Conservation (phyloP, 768 basidiomycete species). For the Heimioporus sp. region DNA sequence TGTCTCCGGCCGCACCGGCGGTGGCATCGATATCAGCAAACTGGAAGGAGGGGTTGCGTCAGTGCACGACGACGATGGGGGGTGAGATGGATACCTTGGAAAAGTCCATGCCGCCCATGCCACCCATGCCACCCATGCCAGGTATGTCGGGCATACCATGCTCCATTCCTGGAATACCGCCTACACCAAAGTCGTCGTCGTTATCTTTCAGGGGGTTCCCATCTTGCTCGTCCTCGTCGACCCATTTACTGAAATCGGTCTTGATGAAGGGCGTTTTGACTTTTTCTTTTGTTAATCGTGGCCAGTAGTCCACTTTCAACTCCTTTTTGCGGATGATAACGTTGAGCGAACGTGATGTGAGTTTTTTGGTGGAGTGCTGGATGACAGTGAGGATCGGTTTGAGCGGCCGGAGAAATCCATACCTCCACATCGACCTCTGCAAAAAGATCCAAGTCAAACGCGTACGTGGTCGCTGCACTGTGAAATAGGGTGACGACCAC, state of each 20-base stretch:
- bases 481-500: conserved; percentile 13
- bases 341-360: conserved; percentile 61
- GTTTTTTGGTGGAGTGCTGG: conserved; percentile 46
- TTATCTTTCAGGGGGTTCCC: conserved; percentile 37
- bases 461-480: conserved; percentile 60
- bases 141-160: no score
- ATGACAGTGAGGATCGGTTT: conserved; percentile 1
- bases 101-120: conserved; percentile 52
- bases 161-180: conserved; percentile 41
- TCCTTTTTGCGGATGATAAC: conserved; percentile 82
- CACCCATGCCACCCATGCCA: no score
- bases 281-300: conserved; percentile 88
- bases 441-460: conserved; percentile 74
- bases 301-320: conserved; percentile 79
- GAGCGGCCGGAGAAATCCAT: not conserved
- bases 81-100: conserved; percentile 43
- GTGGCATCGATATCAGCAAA: not conserved
- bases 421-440: conserved; percentile 79
- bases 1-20: not conserved
- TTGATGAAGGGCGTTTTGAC: conserved; percentile 78
- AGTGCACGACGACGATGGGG: conserved; percentile 8
- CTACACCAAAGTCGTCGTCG: conserved; percentile 36
- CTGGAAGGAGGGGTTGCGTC: conserved; percentile 2
- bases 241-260: conserved; percentile 95
- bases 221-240: conserved; percentile 96